These are phyloP conservation scores for Phytophthora brassicae DNA, from an alignment of 352 stramenopile genomes.

Conservation along the genomic window DNA sequence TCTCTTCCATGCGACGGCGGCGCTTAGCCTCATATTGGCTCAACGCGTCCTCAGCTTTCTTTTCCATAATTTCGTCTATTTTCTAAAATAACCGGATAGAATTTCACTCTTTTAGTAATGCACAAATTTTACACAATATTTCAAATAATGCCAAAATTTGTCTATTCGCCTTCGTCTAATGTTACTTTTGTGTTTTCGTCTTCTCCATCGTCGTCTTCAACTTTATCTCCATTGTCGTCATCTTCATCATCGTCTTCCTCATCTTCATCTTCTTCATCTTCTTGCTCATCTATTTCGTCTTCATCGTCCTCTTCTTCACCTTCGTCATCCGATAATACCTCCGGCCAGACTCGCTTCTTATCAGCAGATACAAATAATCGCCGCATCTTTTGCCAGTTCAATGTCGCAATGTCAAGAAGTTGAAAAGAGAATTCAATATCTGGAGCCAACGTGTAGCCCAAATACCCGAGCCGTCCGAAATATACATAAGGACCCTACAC, in stretches of 20 bases:
- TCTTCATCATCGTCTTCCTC: too few relatives aligned
- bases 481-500: slow-evolving; percentile 62
- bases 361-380: not conserved
- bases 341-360: not conserved
- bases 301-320: too few relatives aligned
- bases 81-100: too few relatives aligned
- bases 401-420: slow-evolving; percentile 45
- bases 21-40: slow-evolving; percentile 25
- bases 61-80: slow-evolving; percentile 7
- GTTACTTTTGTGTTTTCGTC: too few relatives aligned
- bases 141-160: not conserved
- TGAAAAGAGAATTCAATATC: slow-evolving; percentile 65
- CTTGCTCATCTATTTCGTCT: too few relatives aligned
- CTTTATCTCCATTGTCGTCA: too few relatives aligned
- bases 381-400: slow-evolving; percentile 31
- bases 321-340: too few relatives aligned
- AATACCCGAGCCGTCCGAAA: slow-evolving; percentile 59
- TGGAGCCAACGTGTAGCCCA: slow-evolving; percentile 40
- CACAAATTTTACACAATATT: slow-evolving; percentile 11
- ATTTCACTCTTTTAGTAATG: too few relatives aligned
- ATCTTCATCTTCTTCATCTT: too few relatives aligned
- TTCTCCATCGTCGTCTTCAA: too few relatives aligned
- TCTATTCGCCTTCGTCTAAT: too few relatives aligned
- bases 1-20: slow-evolving; percentile 25
- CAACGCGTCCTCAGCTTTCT: not conserved